Percentiles rank a stretch among this genome's conserved stretches.
Evolutionary conservation across 2,329 filamentous ascomycete species (phyloP).

Genomic region (Hypoxylon sp.): DNA sequence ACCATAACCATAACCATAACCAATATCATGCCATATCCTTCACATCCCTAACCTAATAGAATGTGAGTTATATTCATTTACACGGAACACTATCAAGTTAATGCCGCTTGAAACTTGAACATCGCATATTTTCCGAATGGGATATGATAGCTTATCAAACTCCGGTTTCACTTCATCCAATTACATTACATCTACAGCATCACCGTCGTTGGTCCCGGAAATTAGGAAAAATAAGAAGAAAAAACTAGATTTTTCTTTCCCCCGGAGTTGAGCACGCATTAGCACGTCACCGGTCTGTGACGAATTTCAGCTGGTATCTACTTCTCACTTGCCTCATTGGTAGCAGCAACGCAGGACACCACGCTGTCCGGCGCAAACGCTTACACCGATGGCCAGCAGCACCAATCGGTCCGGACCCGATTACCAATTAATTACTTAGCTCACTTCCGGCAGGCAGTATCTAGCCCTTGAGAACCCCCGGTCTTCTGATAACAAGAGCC

Average conservation of each 20-base stretch:
- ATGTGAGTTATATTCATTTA: slow-evolving; percentile 1
- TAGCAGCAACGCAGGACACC: slow-evolving; percentile 5
- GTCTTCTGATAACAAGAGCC: slow-evolving; percentile 20
- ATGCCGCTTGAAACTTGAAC: not conserved
- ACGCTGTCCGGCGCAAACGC: not conserved
- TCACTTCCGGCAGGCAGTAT: slow-evolving; percentile 5
- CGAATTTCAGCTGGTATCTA: not conserved
- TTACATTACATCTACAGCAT: not conserved
- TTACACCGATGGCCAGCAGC: slow-evolving; percentile 2
- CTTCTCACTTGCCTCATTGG: slow-evolving; percentile 29
- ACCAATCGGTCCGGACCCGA: slow-evolving; percentile 27
- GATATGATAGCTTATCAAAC: not conserved
- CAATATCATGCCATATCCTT: not conserved
- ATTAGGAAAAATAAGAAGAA: not conserved
- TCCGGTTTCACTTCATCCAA: not conserved
- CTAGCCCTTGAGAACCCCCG: not conserved
- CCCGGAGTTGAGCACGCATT: slow-evolving; percentile 6
- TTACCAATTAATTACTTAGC: slow-evolving; percentile 30
- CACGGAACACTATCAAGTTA: not conserved
- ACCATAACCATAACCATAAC: not conserved
- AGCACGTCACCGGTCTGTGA: slow-evolving; percentile 28
- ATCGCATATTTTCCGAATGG: not conserved
- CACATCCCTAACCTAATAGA: not conserved
- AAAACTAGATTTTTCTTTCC: not conserved
- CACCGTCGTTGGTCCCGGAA: not conserved